Percentiles rank a stretch among this genome's conserved stretches.
phyloP scores from a whole-genome alignment of 495 filamentous ascomycete species.

The Annulohypoxylon maeteangense region DNA sequence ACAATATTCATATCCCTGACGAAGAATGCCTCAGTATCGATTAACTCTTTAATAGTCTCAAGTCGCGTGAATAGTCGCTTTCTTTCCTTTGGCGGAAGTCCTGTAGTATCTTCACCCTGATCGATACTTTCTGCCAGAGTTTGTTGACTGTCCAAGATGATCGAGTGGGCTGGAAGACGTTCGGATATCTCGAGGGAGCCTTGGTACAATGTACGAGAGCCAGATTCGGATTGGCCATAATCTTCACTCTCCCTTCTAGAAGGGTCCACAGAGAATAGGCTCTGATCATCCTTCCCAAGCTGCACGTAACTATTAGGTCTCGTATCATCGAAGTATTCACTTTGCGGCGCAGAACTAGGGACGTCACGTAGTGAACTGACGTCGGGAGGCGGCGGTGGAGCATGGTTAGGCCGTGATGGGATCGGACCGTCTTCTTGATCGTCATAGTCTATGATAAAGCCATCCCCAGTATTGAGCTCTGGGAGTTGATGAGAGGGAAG shows the following conservation, averaged over 20 bases:
- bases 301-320: slow-evolving; percentile 56
- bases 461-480: slow-evolving; percentile 51
- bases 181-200: slow-evolving; percentile 51
- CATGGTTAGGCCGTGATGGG: slow-evolving; percentile 50
- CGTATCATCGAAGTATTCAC: slow-evolving; percentile 54
- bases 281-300: slow-evolving; percentile 45
- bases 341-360: slow-evolving; percentile 42
- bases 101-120: slow-evolving; percentile 37
- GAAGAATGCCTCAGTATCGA: slow-evolving; percentile 90
- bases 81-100: slow-evolving; percentile 51
- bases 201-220: slow-evolving; percentile 50
- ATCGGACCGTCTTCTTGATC: slow-evolving; percentile 40
- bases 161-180: slow-evolving; percentile 33
- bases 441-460: slow-evolving; percentile 47
- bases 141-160: slow-evolving; percentile 41
- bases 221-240: slow-evolving; percentile 43
- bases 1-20: slow-evolving; percentile 94
- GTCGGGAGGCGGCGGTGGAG: slow-evolving; percentile 48
- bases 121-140: slow-evolving; percentile 45
- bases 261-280: slow-evolving; percentile 40
- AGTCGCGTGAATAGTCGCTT: slow-evolving; percentile 70
- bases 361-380: slow-evolving; percentile 36
- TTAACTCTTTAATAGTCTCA: slow-evolving; percentile 85
- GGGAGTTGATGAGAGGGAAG: slow-evolving; percentile 49
- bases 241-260: slow-evolving; percentile 51